Conservation (phyloP, 169 alveolate species). For the Cryptosporidium parvum region DNA sequence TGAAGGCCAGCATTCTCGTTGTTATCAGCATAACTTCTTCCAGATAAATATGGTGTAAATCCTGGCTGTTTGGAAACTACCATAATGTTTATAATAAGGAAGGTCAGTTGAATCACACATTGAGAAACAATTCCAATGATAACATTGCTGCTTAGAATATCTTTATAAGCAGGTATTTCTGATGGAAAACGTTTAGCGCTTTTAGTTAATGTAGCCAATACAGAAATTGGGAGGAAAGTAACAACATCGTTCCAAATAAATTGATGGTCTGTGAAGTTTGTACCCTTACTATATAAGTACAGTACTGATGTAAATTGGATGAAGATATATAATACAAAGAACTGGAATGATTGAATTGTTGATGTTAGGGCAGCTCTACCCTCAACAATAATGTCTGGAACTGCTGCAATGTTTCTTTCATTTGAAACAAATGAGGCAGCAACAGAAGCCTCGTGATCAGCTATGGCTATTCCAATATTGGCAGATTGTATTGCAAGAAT, state of each 20-base stretch:
- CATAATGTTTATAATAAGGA: slow-evolving; percentile 10
- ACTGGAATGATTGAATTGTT: slow-evolving; percentile 67
- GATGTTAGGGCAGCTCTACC: slow-evolving; percentile 75
- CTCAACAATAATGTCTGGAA: slow-evolving; percentile 62
- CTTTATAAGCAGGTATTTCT: slow-evolving; percentile 47
- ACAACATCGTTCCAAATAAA: slow-evolving; percentile 57
- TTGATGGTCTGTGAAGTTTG: slow-evolving; percentile 73
- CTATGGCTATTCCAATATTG: slow-evolving; percentile 80
- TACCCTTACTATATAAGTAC: slow-evolving; percentile 50
- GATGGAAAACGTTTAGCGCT: slow-evolving; percentile 51
- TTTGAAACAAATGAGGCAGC: slow-evolving; percentile 48
- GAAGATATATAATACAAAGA: slow-evolving; percentile 43
- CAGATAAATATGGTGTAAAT: background rate
- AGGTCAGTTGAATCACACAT: slow-evolving; percentile 18
- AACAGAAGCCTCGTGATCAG: slow-evolving; percentile 49
- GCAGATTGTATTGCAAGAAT: slow-evolving; percentile 79
- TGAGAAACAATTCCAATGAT: slow-evolving; percentile 37
- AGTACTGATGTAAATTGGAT: slow-evolving; percentile 61
- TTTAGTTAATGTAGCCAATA: slow-evolving; percentile 42
- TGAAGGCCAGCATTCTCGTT: background rate
- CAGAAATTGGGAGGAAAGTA: slow-evolving; percentile 53
- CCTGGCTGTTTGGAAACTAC: slow-evolving; percentile 19
- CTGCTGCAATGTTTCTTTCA: slow-evolving; percentile 55
- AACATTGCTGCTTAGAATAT: slow-evolving; percentile 57
- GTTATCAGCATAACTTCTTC: background rate